Base-by-base conservation (phyloP, 2,329 filamentous ascomycete genomes). In the Biscogniauxia marginata region DNA sequence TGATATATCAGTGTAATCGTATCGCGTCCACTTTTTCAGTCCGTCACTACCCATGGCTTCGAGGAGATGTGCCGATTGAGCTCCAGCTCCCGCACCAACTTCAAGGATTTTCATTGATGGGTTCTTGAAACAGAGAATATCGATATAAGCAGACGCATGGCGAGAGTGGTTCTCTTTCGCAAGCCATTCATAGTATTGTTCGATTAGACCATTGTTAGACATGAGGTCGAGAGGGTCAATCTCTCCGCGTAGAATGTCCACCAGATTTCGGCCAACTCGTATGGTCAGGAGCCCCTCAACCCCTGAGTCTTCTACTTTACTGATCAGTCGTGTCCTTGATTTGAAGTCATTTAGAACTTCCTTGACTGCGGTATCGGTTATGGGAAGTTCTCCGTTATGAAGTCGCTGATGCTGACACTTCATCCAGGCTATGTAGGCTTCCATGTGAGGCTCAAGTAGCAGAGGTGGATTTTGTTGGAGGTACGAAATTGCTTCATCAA, bases 1-100 rank as follows among this genome's bases (percentile, higher is more conserved):
- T n/a, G 56, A 58, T 7, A 55, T 50, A 18, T 58, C 56, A 2
- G 56, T 55, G 39, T 53, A 58, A n/a, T 49, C 46, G 34, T 58
- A 58, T 6, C n/a, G 22, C 16, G 22, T 13, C 48, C 22, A 34
- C 48, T 11, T 18, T 3, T 22, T 4, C 16, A 48, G 9, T 2
- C 51, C 45, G 24, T 23, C 20, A 9, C 11, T 2, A 25, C 46
- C 45, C 51, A 57, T 50, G 2, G 51, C 22, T 43, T 48, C 43
- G 4, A 57, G 39, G 6, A 57, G 39, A 1, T 20, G 24, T 9
- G n/a, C 43, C n/a, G 55, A 54, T 7, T 50, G 47, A 7, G 51
- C 51, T 13, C 55, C 55, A 16, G 51, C 54, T 3, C 55, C 51
- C 6, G 44, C 51, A 8, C 51, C 51, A 13, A 53, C 20, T 23